Conservation (phyloP, 257 asterid species). For the Forsythia viridissima region DNA sequence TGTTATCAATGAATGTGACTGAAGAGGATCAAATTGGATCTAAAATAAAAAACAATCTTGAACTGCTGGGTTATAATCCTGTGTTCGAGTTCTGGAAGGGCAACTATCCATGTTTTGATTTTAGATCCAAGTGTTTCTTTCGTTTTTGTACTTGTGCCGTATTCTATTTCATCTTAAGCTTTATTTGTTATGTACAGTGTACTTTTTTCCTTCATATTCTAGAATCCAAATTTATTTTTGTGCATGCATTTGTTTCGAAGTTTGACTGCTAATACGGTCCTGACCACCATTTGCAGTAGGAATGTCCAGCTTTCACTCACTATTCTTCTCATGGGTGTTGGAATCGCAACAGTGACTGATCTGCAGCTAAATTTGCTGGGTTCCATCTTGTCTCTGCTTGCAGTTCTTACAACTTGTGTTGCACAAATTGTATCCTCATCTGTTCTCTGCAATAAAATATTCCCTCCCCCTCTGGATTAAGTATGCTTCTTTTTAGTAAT, state of each 20-base stretch:
- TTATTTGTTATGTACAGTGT: not conserved
- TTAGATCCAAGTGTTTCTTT: not conserved
- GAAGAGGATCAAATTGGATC: not conserved
- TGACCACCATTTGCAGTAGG: slow-evolving; percentile 57
- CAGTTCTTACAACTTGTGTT: slow-evolving; percentile 75
- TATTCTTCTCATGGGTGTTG: slow-evolving; percentile 88
- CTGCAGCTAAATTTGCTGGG: slow-evolving; percentile 86
- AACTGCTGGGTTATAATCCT: not conserved
- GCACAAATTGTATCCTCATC: slow-evolving; percentile 87
- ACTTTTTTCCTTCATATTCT: not conserved
- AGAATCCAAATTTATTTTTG: not conserved
- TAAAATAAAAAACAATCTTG: no score
- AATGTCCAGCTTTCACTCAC: slow-evolving; percentile 66
- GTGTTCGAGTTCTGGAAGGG: not conserved
- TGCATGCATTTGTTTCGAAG: not conserved
- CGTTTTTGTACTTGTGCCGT: not conserved
- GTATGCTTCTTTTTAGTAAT: not conserved
- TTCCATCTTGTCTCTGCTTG: slow-evolving; percentile 73
- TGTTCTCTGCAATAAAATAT: not conserved
- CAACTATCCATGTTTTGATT: not conserved
- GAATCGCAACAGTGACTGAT: slow-evolving; percentile 93
- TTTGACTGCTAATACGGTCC: slow-evolving; percentile 28
- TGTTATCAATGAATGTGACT: not conserved
- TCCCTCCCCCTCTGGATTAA: not conserved
- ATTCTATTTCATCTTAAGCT: not conserved